Base-by-base conservation (phyloP, 352 stramenopile species). In the Globisporangium megalacanthum region DNA sequence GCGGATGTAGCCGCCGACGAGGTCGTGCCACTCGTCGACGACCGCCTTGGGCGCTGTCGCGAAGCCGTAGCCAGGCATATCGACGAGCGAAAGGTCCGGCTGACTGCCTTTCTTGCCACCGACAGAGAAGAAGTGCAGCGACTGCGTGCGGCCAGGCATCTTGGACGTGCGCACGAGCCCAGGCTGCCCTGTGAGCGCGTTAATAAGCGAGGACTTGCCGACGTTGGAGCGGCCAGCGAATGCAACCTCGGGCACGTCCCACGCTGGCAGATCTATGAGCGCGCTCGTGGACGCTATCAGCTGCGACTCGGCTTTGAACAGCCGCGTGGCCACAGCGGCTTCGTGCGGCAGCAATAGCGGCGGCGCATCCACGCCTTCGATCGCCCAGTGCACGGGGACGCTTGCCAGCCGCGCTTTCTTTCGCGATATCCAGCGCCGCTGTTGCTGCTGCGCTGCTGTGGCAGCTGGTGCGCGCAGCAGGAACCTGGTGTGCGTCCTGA, bases 21-120 rank as follows among this genome's bases (percentile, higher is more conserved):
- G 79, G 37, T 60, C 58, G 63, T 94, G 83, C 78, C 85, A 93
- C 46, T 82, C 64, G 65, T 92, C 79, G 31, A 89, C 77, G 15
- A 88, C 68, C 1, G 68, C 70, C 54, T 93, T 92, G 7, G 79
- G 78, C 5, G 85, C 80, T 22, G 83, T 76, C 1, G 88, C 88
- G 56, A 94, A 95, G 53, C 88, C 88, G 60, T 89, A 95, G 42
- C 88, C 84, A 11, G 85, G 85, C 85, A 94, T 94, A 56, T 94
- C 85, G 47, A 94, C 85, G 22, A 94, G 73, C 31, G 80, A 58
- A 11, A 92, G 33, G 25, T 84, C 75, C 0, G 85, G 85, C 13
- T 86, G 61, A 64, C 69, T 85, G 44, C 85, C 84, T 25, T 75
- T 64, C 51, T 89, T 89, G 46, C 80, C 85, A 13, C 85, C 85